Base-by-base conservation (phyloP, 768 basidiomycete species). In the Ramaria sp. region DNA sequence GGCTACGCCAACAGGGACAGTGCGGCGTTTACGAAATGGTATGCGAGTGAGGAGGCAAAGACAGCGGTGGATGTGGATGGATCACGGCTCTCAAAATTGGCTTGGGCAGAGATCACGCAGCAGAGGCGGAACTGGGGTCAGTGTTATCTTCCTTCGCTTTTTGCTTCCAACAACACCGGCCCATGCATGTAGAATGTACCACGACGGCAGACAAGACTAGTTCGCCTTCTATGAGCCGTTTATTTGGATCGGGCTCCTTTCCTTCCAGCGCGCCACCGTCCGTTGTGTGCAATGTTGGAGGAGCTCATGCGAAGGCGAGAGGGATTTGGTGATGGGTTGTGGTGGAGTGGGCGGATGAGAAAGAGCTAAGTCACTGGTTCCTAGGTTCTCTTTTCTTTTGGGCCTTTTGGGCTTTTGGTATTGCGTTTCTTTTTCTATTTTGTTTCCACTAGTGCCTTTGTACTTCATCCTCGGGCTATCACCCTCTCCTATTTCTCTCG, bases 1-100 rank as follows among this genome's bases (percentile, higher is more conserved):
- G 88, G 85, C 28, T 98, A 98, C 71, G 94, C 96, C 56, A 99
- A 99, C 75, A 82, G 96, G 55, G 85, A 99, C 71, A 94, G 90
- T 2, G 78, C 82, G 3, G 83, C 87, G 6, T 99, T 93, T 82
- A 78, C 78, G 58, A 85, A 96, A 70, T 92, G 76, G 63, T 99
- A 99, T 75, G 73, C 78, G 60, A 94, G 98, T 59, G 88, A 88
- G 12, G 96, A 98, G 68, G 92, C 90, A 9, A 82, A 96, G 71
- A 93, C 89, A 3, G 78, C 94, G 57, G 77, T 97, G 48, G 47
- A 92, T 92, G 12, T 94, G 88, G 82, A 70, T 98, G 58, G 78
- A 91, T 61, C 80, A 83, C 52, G 71, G 71, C 16, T 74, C 75
- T 58, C 85, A 92, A 74, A 81, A 79, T 7, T 95, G 87, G 85